These are phyloP conservation scores for Curvularia sp. DNA, from an alignment of 2,329 filamentous ascomycete genomes.

Conservation along the genomic window DNA sequence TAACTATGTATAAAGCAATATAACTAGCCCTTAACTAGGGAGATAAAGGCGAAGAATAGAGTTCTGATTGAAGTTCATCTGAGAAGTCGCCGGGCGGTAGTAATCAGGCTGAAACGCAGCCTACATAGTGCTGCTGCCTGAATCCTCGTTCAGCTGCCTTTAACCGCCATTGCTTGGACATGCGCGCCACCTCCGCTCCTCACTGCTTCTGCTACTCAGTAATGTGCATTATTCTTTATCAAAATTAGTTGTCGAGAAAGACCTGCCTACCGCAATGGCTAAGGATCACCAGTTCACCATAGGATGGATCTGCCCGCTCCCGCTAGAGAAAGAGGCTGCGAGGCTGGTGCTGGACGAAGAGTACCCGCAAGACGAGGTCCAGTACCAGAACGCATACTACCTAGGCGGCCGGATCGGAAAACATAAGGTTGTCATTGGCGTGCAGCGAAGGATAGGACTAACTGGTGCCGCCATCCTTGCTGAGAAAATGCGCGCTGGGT, in stretches of 20 bases:
- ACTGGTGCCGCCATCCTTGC: constrained; percentile 16
- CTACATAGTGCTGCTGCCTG: constrained; percentile 2
- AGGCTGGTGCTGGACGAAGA: constrained; percentile 41
- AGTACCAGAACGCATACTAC: constrained; percentile 13
- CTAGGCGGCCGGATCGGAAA: constrained; percentile 17
- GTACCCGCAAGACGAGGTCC: constrained; percentile 25
- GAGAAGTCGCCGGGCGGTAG: background rate
- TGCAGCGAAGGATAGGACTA: constrained; percentile 16
- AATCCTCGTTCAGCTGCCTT: background rate
- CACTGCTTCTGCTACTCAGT: background rate
- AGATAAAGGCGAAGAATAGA: background rate
- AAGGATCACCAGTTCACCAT: constrained; percentile 34
- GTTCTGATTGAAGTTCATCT: background rate
- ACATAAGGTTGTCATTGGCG: constrained; percentile 23
- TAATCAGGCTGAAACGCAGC: background rate
- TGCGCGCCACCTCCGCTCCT: background rate
- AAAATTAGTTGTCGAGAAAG: background rate
- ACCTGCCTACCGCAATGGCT: constrained; percentile 1
- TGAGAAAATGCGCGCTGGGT: constrained; percentile 22
- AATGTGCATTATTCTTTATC: background rate
- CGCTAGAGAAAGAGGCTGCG: constrained; percentile 41
- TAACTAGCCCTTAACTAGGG: background rate
- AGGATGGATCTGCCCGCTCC: constrained; percentile 46
- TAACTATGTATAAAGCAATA: background rate
- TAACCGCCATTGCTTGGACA: background rate